Conservation (phyloP, 768 basidiomycete species). For the Chalciporus chontae region DNA sequence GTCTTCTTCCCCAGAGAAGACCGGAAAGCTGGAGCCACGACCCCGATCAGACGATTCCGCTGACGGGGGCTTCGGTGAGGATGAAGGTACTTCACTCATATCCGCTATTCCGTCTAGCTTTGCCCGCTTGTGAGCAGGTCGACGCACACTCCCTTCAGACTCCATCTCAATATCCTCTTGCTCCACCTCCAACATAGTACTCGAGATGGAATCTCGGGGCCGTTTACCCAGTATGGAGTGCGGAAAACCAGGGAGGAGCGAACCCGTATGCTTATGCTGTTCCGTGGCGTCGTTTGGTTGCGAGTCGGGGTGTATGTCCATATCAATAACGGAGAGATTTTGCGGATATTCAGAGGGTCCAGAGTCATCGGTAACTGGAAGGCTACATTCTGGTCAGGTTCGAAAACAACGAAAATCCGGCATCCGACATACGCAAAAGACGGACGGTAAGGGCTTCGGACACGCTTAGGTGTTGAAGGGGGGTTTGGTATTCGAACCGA, state of each 20-base stretch:
- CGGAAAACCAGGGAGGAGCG: slow-evolving; percentile 36
- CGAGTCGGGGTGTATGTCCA: slow-evolving; percentile 5
- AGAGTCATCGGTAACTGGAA: slow-evolving; percentile 16
- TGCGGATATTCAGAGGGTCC: slow-evolving; percentile 19
- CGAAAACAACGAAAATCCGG: background rate
- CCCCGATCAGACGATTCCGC: slow-evolving; percentile 19
- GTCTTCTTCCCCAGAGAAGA: slow-evolving; percentile 47
- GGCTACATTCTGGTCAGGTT: slow-evolving; percentile 19
- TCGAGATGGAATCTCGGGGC: slow-evolving; percentile 48
- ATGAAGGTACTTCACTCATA: slow-evolving; percentile 11
- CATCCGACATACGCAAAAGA: slow-evolving; percentile 24
- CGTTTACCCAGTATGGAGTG: slow-evolving; percentile 63
- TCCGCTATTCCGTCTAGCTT: slow-evolving; percentile 34
- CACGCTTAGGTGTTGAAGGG: slow-evolving; percentile 34
- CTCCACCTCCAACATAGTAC: slow-evolving; percentile 42
- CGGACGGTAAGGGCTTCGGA: slow-evolving; percentile 27
- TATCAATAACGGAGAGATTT: slow-evolving; percentile 20
- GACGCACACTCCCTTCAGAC: slow-evolving; percentile 35
- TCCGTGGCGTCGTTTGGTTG: slow-evolving; percentile 8
- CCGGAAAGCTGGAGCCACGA: slow-evolving; percentile 41
- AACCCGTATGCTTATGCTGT: slow-evolving; percentile 12
- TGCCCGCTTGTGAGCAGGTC: slow-evolving; percentile 52
- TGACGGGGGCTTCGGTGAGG: slow-evolving; percentile 12
- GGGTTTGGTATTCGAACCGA: slow-evolving; percentile 26
- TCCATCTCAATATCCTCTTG: slow-evolving; percentile 40